Base-by-base conservation (phyloP, 2,329 filamentous ascomycete species). In the Tricladium varicosporioides region DNA sequence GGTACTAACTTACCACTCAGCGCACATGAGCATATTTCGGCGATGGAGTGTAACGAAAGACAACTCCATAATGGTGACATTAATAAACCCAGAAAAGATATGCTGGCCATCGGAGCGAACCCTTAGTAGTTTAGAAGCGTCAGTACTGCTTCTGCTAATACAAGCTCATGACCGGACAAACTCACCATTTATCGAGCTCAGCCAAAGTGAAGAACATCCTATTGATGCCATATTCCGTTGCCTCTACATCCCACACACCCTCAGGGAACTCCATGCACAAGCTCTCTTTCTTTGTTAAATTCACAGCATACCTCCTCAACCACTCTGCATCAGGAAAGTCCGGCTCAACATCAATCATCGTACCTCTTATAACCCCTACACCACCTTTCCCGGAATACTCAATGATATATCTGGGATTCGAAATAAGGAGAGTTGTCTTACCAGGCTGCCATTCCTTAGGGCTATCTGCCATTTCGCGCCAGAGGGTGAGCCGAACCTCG, bases 311-410 rank as follows among this genome's bases (percentile, higher is more conserved):
- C 9, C 71, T 71, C 45, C 77, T 76, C 19, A 86, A 72, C 76
- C 81, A 83, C 15, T 74, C 68, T 1, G 80, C 78, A 58, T 85
- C 83, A 1, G 71, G 69, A 33, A 81, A 77, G 1, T 72, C 65
- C 0, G 84, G 83, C 60, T 86, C 76, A 27, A 86, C 72, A 56
- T 86, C 79, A 10, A 86, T 60, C 60, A 82, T 80, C 14, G 77
- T 77, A 32, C 72, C 67, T 14, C 69, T 72, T n/a, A 76, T 59
- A 14, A 72, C 68, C 1, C 72, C 64, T 49, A 72, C 65, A 15
- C 67, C 68, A 3, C 63, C 68, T 48, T 61, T 66, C 2, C 60
- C 61, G 13, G 47, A 42, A 47, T 53, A 61, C 44, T 55, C 61
- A 0, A 66, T 44, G 13, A 57, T 64, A 47, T 60, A 67, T 0